Evolutionary conservation across 2,329 filamentous ascomycete species (phyloP), one percentile per base, ranked within the genome.

Genomic region (Emmonsiellopsis sp.): DNA sequence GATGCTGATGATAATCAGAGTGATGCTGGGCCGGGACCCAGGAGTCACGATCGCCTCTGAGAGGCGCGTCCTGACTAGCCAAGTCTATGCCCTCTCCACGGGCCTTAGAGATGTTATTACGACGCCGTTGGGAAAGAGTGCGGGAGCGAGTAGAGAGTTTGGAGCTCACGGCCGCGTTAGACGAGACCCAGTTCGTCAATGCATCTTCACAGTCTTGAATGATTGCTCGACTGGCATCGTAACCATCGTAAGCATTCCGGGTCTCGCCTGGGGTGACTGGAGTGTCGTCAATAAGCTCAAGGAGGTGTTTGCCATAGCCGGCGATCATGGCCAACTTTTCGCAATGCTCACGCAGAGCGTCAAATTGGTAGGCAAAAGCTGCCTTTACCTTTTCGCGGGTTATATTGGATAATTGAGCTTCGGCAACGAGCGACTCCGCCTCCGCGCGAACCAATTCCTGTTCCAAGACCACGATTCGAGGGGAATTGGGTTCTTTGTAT

Each of bases 361-460:
- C 92, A 64, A 98, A 98, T 69, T 98, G 93, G 77, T 97, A 98
- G 52, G 86, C 87, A 76, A 96, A 98, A 42, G 93, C 93, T 51
- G 92, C 87, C 83, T 98, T 98, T 69, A 98, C 85, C 81, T 98
- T 98, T 76, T 98, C 92, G 65, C 93, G 92, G 31, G 94, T 98
- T 68, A 98, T 98, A 80, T 98, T 98, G 69, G 92, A 96, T 51
- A 98, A 81, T 76, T 98, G 93, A 6, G 93, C 93, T 73, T 98
- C 93, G 58, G 93, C 93, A 53, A 98, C 93, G 11, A 98, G 84
- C n/a, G 93, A 97, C 73, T 98, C 93, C 64, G 93, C 93, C 74
- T 98, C 93, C 61, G 93, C 93, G 64, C 93, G 91, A 62, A 98
- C 93, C 55, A 98, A 87, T 74, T 98, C 93, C 74, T 98, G 93